Evolutionary conservation across 768 basidiomycete species (phyloP).

Genomic region (Lentinula sp.): DNA sequence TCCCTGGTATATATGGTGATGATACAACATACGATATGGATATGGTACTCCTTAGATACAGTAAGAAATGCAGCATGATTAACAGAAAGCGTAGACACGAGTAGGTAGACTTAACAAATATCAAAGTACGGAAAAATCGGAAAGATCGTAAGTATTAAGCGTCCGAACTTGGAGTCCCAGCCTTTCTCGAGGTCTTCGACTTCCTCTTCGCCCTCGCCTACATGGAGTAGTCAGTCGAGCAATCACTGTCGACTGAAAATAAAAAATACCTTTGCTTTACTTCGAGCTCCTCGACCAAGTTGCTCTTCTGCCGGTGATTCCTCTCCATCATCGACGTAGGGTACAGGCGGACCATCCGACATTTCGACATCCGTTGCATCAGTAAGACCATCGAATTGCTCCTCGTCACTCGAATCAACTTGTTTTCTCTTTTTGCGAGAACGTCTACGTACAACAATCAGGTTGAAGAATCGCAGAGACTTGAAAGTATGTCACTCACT

Average conservation of each 20-base stretch:
- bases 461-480: not conserved
- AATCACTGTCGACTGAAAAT: not conserved
- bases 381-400: conserved; percentile 21
- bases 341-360: conserved; percentile 23
- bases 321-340: conserved; percentile 15
- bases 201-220: conserved; percentile 6
- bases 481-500: conserved; percentile 27
- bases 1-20: not conserved
- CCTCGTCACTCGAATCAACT: conserved; percentile 35
- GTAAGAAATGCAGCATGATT: not conserved
- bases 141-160: not conserved
- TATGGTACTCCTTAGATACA: not conserved
- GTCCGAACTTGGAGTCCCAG: not conserved
- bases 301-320: conserved; percentile 24
- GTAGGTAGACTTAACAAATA: not conserved
- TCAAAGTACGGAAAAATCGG: not conserved
- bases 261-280: conserved; percentile 30
- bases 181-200: not conserved
- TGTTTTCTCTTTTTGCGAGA: conserved; percentile 26
- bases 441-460: conserved; percentile 21
- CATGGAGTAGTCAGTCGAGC: not conserved
- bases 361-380: conserved; percentile 21
- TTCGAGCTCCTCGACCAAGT: conserved; percentile 31
- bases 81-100: not conserved
- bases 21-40: not conserved